Base-by-base conservation (phyloP, 176 grass and related monocot species). In the Carex parvula region DNA sequence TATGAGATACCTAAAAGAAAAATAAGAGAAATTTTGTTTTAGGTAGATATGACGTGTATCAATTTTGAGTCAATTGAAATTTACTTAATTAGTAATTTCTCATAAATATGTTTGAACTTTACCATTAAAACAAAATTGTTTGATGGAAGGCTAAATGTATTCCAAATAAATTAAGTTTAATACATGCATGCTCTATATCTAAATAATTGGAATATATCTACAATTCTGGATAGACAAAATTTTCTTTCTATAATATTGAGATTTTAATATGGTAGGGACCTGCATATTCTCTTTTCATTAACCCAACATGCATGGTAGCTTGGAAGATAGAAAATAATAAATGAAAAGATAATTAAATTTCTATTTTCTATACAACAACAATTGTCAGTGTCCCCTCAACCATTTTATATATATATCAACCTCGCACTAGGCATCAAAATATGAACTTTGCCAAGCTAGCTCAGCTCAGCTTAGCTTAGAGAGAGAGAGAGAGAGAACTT, bases 281-380 rank as follows among this genome's bases (percentile, higher is more conserved):
- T 68, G 5, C 30, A 5, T 17, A 37, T 37, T 67, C 3, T 32
- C 61, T 11, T 8, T 8, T 26, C 22, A 10, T 68, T 37, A 68
- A 68, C 13, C 64, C 13, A 68, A 4, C 64, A 35, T 37, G 30
- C 64, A 35, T 37, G 30, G 64, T 37, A 37, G 62, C 10, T 30
- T 64, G 62, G 22, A 64, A 67, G 26, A 26, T 8, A 65, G 63
- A 65, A 66, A 66, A 68, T 68, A 64, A 64, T 64, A 64, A 64
- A 64, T 64, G 22, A 22, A 72, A 6, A 72, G 18, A 18, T 22
- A 46, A 76, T 0, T 24, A 24, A 3, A 5, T 12, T 53, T 53
- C 18, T 53, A 53, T 39, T 39, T 39, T 39, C 5, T 39, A 39
- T 3, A 35, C 33, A 35, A 4, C 33, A 35, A 35, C 3, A 16